Evolutionary conservation across 108 stramenopile species (phyloP).

Genomic region (Nitzschia sp.): DNA sequence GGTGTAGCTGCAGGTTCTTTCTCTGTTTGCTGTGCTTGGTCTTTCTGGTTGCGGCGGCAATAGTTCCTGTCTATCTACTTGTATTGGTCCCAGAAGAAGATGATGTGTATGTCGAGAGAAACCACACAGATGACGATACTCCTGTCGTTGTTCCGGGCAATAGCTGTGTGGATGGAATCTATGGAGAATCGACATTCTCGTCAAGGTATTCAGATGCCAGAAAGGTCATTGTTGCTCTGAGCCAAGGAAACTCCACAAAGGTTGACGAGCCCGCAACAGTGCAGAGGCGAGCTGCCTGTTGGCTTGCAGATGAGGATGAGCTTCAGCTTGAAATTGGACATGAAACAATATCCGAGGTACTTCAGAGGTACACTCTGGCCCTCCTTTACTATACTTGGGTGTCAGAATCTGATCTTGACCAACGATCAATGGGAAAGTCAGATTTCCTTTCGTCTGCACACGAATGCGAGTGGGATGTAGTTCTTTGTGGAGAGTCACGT

Average conservation of each 20-base stretch:
- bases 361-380: conserved; percentile 31
- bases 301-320: conserved; percentile 23
- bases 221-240: background rate
- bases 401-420: background rate
- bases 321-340: conserved; percentile 2
- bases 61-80: conserved; percentile 5
- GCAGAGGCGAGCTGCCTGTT: conserved; percentile 29
- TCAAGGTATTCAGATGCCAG: background rate
- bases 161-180: background rate
- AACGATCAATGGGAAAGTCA: conserved; percentile 8
- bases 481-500: conserved; percentile 8
- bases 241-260: conserved; percentile 4
- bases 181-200: background rate
- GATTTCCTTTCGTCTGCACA: conserved; percentile 27
- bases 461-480: conserved; percentile 26
- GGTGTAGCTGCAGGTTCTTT: background rate
- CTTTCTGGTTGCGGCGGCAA: background rate
- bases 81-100: background rate
- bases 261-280: conserved; percentile 15
- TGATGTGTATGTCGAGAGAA: background rate
- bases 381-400: conserved; percentile 26
- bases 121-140: background rate
- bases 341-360: conserved; percentile 3
- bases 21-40: conserved; percentile 4
- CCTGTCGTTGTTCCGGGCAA: background rate